Base-by-base conservation (phyloP, 148 eudicot genomes). In the Fagopyrum esculentum region DNA sequence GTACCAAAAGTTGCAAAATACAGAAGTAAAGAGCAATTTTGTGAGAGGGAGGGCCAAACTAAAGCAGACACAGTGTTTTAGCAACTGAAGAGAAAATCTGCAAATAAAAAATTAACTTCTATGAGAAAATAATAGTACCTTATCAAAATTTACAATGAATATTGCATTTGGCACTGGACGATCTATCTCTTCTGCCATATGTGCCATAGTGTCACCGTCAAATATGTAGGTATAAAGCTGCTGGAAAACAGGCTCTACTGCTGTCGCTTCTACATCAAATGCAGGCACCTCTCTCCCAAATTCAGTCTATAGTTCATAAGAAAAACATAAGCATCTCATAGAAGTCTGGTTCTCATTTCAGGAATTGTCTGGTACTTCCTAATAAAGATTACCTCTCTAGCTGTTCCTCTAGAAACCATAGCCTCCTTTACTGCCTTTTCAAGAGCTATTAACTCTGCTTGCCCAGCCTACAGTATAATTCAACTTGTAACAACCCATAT, bases 201-300 rank as follows among this genome's bases (percentile, higher is more conserved):
- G 30, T 71, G 88, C 85, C 72, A 78, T 82, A 75, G 81, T 80
- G 71, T 90, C 97, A 56, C 85, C 69, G 80, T 90, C 97, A 84
- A 92, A 95, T 77, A 92, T 83, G 74, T 83, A 95, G 71, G 92
- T 86, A 77, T 92, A 95, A 43, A 95, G 87, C 84, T 83, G 89
- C 82, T 88, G 85, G 66, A 95, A 95, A 51, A 92, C 85, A 63
- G 94, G 89, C 87, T 95, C 98, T 73, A 95, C 94, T 46, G 77
- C 80, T 74, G 91, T 88, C 84, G 99, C 98, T 72, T 95, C 94
- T 49, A 95, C 94, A 74, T 95, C 99, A 88, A 89, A 95, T 73
- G 92, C 85, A 70, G 99, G 92, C 56, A 95, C 92, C 84, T 92
- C 97, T 81, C 88, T 90, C 72, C 99, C 98, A 83, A 89, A 95